A percentile compares a stretch with the other conserved stretches of the same genome.
Evolutionary conservation across 768 basidiomycete genomes (phyloP).

Genomic region (Mycena vitilis): DNA sequence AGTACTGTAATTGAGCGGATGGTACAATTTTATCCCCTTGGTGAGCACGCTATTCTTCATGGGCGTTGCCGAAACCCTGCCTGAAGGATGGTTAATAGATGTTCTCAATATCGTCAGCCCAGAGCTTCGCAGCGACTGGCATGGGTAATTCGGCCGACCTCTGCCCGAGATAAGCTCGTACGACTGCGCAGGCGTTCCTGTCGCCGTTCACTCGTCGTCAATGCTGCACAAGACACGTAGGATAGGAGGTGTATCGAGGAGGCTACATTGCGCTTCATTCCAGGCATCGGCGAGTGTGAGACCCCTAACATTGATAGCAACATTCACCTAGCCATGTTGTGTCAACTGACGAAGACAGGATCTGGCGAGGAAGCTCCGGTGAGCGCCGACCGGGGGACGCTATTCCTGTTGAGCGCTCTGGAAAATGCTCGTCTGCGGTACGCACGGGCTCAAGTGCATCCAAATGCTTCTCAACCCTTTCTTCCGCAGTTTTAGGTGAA

Average conservation of each 20-base stretch:
- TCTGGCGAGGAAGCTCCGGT: slow-evolving; percentile 14
- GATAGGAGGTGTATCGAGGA: slow-evolving; percentile 11
- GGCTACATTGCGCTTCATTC: slow-evolving; percentile 9
- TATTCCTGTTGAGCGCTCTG: not conserved
- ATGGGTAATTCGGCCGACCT: slow-evolving; percentile 31
- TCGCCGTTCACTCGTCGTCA: not conserved
- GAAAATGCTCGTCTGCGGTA: not conserved
- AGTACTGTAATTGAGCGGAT: not conserved
- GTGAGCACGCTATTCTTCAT: slow-evolving; percentile 8
- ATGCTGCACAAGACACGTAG: not conserved
- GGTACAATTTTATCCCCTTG: not conserved
- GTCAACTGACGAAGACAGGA: slow-evolving; percentile 6
- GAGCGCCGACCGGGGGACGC: slow-evolving; percentile 1
- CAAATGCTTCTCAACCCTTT: not conserved
- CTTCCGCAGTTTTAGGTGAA: not conserved
- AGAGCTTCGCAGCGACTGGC: slow-evolving; percentile 10
- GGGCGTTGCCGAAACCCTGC: not conserved
- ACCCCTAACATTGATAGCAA: not conserved
- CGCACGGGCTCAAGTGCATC: not conserved
- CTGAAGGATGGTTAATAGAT: slow-evolving; percentile 22
- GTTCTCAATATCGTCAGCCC: slow-evolving; percentile 14
- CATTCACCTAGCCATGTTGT: not conserved
- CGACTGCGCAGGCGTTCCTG: slow-evolving; percentile 5
- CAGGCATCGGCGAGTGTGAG: slow-evolving; percentile 11
- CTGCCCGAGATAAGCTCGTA: slow-evolving; percentile 24